A percentile compares a stretch with the other conserved stretches of the same genome.
These are phyloP conservation scores for Globisporangium cederbergense DNA, from an alignment of 352 stramenopile genomes.

Conservation along the genomic window DNA sequence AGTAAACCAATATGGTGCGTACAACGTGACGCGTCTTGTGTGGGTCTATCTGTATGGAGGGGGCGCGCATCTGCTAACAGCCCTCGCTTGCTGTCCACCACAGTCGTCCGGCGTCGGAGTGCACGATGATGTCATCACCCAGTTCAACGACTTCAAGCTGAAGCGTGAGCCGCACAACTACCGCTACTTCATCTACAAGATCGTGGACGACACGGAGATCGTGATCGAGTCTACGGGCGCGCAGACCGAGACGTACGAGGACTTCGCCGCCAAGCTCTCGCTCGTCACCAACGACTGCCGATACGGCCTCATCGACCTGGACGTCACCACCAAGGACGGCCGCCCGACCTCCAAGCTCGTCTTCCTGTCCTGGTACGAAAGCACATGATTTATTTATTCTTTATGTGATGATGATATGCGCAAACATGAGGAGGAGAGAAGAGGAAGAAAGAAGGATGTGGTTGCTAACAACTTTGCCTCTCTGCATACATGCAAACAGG, in stretches of 20 bases:
- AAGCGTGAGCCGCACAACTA: constrained; percentile 90
- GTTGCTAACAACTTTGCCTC: not conserved
- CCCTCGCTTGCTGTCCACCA: not conserved
- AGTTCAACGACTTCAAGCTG: constrained; percentile 96
- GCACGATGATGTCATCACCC: constrained; percentile 88
- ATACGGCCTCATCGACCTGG: constrained; percentile 88
- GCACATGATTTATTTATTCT: not conserved
- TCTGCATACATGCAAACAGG: constrained; percentile 24
- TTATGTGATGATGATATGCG: not conserved
- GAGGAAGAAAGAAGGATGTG: not conserved
- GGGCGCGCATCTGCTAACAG: not conserved
- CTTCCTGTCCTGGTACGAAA: constrained; percentile 86
- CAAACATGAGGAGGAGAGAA: not conserved
- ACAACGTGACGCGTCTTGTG: not conserved
- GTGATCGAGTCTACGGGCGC: constrained; percentile 88
- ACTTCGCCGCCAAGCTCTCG: constrained; percentile 82
- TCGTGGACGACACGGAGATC: constrained; percentile 91
- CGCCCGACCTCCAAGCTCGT: constrained; percentile 89
- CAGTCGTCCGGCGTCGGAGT: constrained; percentile 93
- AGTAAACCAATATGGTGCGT: constrained; percentile 23
- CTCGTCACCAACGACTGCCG: constrained; percentile 78
- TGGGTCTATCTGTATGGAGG: not conserved
- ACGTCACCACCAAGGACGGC: constrained; percentile 88
- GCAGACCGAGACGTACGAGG: constrained; percentile 78
- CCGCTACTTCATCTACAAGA: constrained; percentile 97